Base-by-base conservation (phyloP, 2,329 filamentous ascomycete genomes). In the Aurifilum marmelostoma region DNA sequence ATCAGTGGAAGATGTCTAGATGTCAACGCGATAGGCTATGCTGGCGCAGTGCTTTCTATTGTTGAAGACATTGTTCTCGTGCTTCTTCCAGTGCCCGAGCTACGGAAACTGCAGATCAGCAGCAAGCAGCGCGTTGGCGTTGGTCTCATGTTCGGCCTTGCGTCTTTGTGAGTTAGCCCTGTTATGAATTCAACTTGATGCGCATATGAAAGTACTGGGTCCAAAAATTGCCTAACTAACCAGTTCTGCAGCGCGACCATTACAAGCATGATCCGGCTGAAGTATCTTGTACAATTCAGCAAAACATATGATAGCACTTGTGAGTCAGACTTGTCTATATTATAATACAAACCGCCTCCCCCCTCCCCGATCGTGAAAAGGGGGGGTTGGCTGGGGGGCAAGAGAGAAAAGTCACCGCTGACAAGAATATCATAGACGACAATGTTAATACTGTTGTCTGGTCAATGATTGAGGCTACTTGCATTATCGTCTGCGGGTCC, bases 91-190 rank as follows among this genome's bases (percentile, higher is more conserved):
- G 32, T 58, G 7, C 54, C 54, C 8, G 54, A 58, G 54, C 54
- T 58, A 29, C 54, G 54, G 18, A 58, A 58, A 32, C 54, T 58
- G 12, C 54, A 58, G 18, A 58, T 58, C 8, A 32, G 24, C 54
- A 16, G 9, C 24, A 58, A 27, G 24, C 54, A 58, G 54, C 54
- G 54, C 29, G 16, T 32, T 32, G 54, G 54, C 4, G 54, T 58
- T 58, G 54, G 54, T 32, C 54, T 58, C 54, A 58, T 58, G 54
- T 58, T 58, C 32, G 54, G 54, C 24, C 54, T 58, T 14, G 54
- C 54, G 0, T 58, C 54, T 12, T 58, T 58, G 54, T 58, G 32
- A 58, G 54, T 32, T 24, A 14, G 11, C 1, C 21, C 21, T 24
- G 32, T 58, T n/a, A 32, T 8, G 12, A 32, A 58, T 11, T 9